Conservation (phyloP, 2,329 filamentous ascomycete species). For the Salinomyces thailandicus region DNA sequence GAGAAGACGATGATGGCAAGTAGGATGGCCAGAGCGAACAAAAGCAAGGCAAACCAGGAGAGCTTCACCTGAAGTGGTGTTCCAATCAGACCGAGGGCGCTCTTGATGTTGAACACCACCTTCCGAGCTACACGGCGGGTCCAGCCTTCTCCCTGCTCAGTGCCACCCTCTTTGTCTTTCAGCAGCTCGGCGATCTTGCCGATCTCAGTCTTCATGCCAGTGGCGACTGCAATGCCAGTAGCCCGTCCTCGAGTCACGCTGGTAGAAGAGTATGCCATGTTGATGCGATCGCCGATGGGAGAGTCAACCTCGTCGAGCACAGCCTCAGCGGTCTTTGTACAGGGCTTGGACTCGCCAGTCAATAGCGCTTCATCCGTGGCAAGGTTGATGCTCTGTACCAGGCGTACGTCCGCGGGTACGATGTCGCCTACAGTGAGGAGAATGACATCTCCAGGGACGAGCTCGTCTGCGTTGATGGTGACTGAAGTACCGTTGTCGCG, state of each 20-base stretch:
- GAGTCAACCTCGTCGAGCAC: conserved; percentile 54
- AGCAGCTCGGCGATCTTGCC: background rate
- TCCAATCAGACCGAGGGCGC: background rate
- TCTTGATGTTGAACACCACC: background rate
- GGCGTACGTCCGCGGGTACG: conserved; percentile 61
- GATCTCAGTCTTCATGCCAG: conserved; percentile 38
- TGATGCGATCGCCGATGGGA: conserved; percentile 63
- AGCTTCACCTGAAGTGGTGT: conserved; percentile 65
- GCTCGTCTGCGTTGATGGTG: conserved; percentile 32
- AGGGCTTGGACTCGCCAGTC: conserved; percentile 56
- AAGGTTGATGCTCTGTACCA: conserved; percentile 57
- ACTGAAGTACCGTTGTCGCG: conserved; percentile 31
- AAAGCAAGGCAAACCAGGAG: conserved; percentile 59
- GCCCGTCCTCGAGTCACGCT: background rate
- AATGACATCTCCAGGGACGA: conserved; percentile 64
- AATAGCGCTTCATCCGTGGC: conserved; percentile 62
- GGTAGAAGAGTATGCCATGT: conserved; percentile 50
- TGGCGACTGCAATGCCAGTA: conserved; percentile 68
- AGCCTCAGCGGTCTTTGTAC: background rate
- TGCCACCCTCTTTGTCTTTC: background rate
- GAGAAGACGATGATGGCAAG: conserved; percentile 44
- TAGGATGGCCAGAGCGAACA: conserved; percentile 57
- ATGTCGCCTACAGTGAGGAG: conserved; percentile 62
- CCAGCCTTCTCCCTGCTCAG: background rate
- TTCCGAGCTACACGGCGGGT: background rate